phyloP scores from a whole-genome alignment of 1,284 basidiomycete genomes.

The Schizophyllum commune region DNA sequence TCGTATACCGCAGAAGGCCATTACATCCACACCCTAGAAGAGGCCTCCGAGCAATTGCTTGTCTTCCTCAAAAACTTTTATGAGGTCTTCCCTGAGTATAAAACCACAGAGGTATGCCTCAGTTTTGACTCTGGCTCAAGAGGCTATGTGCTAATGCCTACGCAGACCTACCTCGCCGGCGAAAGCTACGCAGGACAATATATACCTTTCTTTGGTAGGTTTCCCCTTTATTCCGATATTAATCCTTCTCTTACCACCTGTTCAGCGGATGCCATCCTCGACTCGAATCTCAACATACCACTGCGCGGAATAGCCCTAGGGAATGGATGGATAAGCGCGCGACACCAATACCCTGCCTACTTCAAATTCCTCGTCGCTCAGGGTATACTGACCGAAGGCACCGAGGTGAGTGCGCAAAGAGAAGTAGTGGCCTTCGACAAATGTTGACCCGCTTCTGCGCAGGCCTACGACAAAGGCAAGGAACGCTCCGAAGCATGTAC shows the following conservation, averaged over 20 bases:
- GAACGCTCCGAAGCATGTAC: no score
- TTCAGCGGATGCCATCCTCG: conserved; percentile 77
- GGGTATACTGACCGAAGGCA: conserved; percentile 68
- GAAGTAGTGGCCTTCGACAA: no score
- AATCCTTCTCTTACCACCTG: no score
- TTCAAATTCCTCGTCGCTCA: conserved; percentile 82
- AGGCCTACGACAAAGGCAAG: no score
- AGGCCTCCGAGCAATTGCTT: conserved; percentile 77
- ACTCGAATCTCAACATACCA: conserved; percentile 48
- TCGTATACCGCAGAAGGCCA: conserved; percentile 84
- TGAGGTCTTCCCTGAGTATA: conserved; percentile 84
- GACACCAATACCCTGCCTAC: conserved; percentile 85
- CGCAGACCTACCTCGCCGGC: conserved; percentile 84
- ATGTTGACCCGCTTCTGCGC: no score
- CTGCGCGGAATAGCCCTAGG: conserved; percentile 87
- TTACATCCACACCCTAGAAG: conserved; percentile 74
- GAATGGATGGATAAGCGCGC: conserved; percentile 95
- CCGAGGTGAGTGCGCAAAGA: conserved; percentile 52
- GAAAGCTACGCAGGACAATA: conserved; percentile 98
- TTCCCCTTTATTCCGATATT: no score
- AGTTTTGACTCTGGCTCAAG: conserved; percentile 7
- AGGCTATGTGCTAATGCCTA: conserved; percentile 6
- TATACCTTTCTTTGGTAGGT: conserved; percentile 87
- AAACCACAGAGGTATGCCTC: conserved; percentile 68
- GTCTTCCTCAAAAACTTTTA: conserved; percentile 88